Evolutionary conservation across 495 filamentous ascomycete species (phyloP).

Genomic region (Talaromyces nanjingensis): DNA sequence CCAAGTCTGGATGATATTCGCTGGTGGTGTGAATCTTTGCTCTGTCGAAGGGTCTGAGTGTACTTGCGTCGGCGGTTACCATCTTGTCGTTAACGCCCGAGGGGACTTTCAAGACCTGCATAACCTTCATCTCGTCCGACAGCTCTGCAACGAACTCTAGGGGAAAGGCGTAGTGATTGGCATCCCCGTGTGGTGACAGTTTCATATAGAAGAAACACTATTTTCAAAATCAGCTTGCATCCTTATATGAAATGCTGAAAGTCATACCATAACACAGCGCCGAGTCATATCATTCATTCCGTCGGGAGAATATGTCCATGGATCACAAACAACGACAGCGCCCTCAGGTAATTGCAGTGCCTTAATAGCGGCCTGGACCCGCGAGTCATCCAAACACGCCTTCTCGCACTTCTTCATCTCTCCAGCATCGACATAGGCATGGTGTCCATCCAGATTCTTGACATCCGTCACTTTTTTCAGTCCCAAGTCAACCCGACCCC

Average conservation of each 20-base stretch:
- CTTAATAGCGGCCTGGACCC: slow-evolving; percentile 18
- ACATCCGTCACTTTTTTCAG: not conserved
- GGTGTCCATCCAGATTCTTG: slow-evolving; percentile 17
- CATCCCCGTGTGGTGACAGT: slow-evolving; percentile 17
- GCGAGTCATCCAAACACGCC: slow-evolving; percentile 16
- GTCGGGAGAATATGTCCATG: slow-evolving; percentile 35
- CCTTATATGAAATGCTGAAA: not conserved
- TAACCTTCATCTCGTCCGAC: slow-evolving; percentile 52
- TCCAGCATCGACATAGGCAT: slow-evolving; percentile 22
- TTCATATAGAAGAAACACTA: slow-evolving; percentile 30
- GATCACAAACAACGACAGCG: slow-evolving; percentile 24
- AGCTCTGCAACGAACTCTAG: slow-evolving; percentile 62
- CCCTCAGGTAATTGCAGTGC: slow-evolving; percentile 23
- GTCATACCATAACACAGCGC: slow-evolving; percentile 18
- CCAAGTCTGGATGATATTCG: slow-evolving; percentile 62
- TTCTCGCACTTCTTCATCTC: slow-evolving; percentile 27
- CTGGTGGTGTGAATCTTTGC: slow-evolving; percentile 44
- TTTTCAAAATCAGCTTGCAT: not conserved
- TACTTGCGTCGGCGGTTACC: slow-evolving; percentile 7
- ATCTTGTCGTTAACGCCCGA: slow-evolving; percentile 22
- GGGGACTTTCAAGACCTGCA: slow-evolving; percentile 31
- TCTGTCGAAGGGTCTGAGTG: slow-evolving; percentile 19
- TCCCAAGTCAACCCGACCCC: not conserved
- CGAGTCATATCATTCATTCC: slow-evolving; percentile 30
- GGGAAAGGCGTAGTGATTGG: slow-evolving; percentile 73